phyloP scores from a whole-genome alignment of 2,329 filamentous ascomycete species.

The Tolypocladium amazonense region DNA sequence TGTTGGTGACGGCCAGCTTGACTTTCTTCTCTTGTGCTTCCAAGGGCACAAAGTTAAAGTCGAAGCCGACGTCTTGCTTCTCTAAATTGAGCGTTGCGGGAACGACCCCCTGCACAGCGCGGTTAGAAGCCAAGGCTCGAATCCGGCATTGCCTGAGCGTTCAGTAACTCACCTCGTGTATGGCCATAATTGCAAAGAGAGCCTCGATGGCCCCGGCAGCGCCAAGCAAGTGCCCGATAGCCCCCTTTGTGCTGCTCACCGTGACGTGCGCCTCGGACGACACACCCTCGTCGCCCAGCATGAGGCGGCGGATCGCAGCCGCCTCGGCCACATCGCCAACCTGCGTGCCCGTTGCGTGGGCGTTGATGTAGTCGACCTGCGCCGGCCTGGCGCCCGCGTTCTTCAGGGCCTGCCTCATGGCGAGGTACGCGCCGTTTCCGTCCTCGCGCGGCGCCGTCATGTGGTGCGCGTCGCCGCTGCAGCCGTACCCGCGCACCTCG shows the following conservation, averaged over 20 bases:
- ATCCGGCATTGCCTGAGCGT: not conserved
- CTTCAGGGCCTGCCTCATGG: slow-evolving; percentile 76
- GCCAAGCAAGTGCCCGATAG: slow-evolving; percentile 82
- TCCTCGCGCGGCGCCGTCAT: slow-evolving; percentile 84
- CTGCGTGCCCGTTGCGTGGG: slow-evolving; percentile 81
- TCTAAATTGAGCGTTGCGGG: slow-evolving; percentile 82
- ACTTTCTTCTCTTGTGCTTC: slow-evolving; percentile 60
- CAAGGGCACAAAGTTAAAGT: slow-evolving; percentile 78
- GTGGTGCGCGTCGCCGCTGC: slow-evolving; percentile 83
- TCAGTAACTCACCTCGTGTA: slow-evolving; percentile 56
- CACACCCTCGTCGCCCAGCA: slow-evolving; percentile 63
- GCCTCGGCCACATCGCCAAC: slow-evolving; percentile 88
- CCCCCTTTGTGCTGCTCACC: slow-evolving; percentile 89
- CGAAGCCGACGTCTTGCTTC: slow-evolving; percentile 52
- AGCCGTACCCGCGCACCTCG: slow-evolving; percentile 80
- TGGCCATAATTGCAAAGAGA: slow-evolving; percentile 69
- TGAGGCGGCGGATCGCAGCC: slow-evolving; percentile 64
- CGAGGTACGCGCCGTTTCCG: slow-evolving; percentile 68
- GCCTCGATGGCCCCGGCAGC: slow-evolving; percentile 88
- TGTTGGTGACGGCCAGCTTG: slow-evolving; percentile 76
- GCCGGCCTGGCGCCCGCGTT: slow-evolving; percentile 59
- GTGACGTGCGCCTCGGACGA: slow-evolving; percentile 54
- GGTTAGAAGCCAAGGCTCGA: slow-evolving; percentile 9
- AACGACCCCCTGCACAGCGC: slow-evolving; percentile 52
- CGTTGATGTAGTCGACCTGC: slow-evolving; percentile 84